Evolutionary conservation across 1,284 basidiomycete species (phyloP), one percentile per base, ranked within the genome.

Genomic region (Tilletia caries): DNA sequence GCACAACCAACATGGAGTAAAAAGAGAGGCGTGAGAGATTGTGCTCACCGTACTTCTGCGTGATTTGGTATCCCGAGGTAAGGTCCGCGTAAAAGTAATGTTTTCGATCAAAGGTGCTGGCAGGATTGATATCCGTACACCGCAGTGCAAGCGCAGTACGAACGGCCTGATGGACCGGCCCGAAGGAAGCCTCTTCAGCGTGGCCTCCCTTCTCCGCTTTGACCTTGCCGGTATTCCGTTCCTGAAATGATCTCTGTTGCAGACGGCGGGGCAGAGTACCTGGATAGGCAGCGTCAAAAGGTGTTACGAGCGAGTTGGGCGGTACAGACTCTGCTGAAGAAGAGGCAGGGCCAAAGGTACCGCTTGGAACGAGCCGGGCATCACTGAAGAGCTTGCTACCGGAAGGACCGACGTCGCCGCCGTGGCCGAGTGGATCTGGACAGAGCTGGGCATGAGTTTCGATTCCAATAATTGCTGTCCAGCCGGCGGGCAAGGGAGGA

Each of bases 11-110:
- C n/a, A 23, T 25, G 64, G 58, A 27, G 29, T 3, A 27, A 43
- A 18, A 29, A 27, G 52, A 65, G 34, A 25, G 29, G 1, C 5
- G 64, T 20, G 29, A 13, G 44, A 62, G 25, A 43, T 3, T 62
- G 54, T 32, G 79, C 88, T 68, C 68, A 91, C 91, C 87, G 83
- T 98, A 97, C 75, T 93, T 91, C 81, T 98, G 95, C 0, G 95
- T 98, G 73, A 98, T 95, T 85, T 99, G 96, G 84, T 95, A 98
- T 0, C 95, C 95, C 2, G 91, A 87, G 0, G 96, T 93, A 37
- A 97, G 87, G 84, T 98, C 95, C 1, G 92, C 89, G 82, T 99
- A 98, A 84, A 98, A 98, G 83, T 98, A 99, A 83, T 98, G 95
- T 83, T 99, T 99, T 76, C 95, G 87, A 84, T 99, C 95, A 44